phyloP scores from a whole-genome alignment of 495 filamentous ascomycete genomes.

The Tricharina praecox region DNA sequence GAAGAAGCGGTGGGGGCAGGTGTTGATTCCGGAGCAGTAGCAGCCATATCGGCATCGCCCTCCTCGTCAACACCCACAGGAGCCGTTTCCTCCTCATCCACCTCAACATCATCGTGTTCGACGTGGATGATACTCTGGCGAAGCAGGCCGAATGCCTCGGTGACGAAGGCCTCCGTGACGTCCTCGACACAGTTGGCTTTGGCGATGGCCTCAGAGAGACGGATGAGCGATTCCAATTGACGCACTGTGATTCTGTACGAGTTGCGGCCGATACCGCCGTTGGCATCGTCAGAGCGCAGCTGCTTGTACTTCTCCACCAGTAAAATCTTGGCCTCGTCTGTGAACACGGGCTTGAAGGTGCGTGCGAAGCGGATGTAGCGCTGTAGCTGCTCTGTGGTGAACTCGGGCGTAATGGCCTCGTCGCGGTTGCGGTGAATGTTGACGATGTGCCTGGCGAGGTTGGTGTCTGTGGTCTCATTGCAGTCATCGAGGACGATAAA shows the following conservation, averaged over 20 bases:
- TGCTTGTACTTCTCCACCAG: conserved; percentile 94
- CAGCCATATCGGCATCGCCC: conserved; percentile 56
- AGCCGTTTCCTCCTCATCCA: conserved; percentile 60
- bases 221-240: conserved; percentile 89
- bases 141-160: conserved; percentile 77
- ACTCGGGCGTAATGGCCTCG: conserved; percentile 74
- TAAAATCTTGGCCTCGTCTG: conserved; percentile 62
- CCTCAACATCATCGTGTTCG: conserved; percentile 93
- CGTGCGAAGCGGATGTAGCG: conserved; percentile 93
- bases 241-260: conserved; percentile 93
- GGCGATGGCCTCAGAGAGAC: conserved; percentile 84
- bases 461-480: conserved; percentile 76
- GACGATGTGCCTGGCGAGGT: conserved; percentile 86
- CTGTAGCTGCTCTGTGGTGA: conserved; percentile 91
- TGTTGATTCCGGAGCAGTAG: conserved; percentile 29
- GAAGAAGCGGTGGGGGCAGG: conserved; percentile 24
- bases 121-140: conserved; percentile 91
- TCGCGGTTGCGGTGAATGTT: conserved; percentile 84
- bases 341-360: conserved; percentile 89
- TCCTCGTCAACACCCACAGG: conserved; percentile 30
- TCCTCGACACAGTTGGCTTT: conserved; percentile 95
- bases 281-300: conserved; percentile 79
- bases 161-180: conserved; percentile 65
- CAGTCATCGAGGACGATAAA: conserved; percentile 97
- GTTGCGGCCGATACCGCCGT: conserved; percentile 82